Percentiles rank a stretch among this genome's conserved stretches.
phyloP scores from a whole-genome alignment of 2,329 filamentous ascomycete genomes.

The Penicillium sp. region DNA sequence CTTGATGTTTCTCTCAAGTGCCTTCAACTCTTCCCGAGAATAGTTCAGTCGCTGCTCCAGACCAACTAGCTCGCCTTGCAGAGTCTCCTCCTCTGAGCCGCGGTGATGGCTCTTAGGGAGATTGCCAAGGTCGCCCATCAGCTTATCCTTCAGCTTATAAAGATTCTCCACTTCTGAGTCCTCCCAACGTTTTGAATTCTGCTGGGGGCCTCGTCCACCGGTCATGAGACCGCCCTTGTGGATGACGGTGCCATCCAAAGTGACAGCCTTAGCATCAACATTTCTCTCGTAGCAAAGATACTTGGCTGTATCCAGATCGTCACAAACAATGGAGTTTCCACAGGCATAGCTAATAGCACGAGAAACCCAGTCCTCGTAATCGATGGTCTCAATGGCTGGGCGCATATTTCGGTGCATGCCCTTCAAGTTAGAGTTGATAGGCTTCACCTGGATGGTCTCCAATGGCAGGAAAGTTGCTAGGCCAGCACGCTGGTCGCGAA shows the following conservation, averaged over 20 bases:
- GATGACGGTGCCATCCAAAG: constrained; percentile 91
- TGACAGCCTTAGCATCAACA: constrained; percentile 91
- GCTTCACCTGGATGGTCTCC: constrained; percentile 94
- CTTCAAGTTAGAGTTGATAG: constrained; percentile 86
- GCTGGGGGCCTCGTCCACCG: constrained; percentile 80
- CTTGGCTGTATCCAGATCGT: constrained; percentile 81
- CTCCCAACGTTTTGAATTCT: constrained; percentile 79
- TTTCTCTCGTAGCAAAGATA: constrained; percentile 82
- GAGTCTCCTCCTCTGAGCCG: constrained; percentile 73
- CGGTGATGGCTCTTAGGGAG: constrained; percentile 77
- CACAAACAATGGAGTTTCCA: constrained; percentile 91
- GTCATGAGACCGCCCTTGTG: constrained; percentile 97
- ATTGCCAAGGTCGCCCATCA: constrained; percentile 73
- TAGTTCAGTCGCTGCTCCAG: constrained; percentile 75
- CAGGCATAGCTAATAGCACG: constrained; percentile 94
- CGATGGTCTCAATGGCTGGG: constrained; percentile 92
- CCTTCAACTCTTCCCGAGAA: constrained; percentile 72
- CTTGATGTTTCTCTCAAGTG: constrained; percentile 76
- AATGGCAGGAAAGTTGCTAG: constrained; percentile 94
- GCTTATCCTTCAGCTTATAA: constrained; percentile 71
- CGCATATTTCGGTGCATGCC: constrained; percentile 80
- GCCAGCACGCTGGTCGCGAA: constrained; percentile 83
- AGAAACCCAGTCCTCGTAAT: constrained; percentile 84
- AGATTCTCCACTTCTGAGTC: constrained; percentile 86
- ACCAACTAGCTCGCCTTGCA: constrained; percentile 76